phyloP scores from a whole-genome alignment of 2,329 filamentous ascomycete genomes.

The Trichoderma asperellum region DNA sequence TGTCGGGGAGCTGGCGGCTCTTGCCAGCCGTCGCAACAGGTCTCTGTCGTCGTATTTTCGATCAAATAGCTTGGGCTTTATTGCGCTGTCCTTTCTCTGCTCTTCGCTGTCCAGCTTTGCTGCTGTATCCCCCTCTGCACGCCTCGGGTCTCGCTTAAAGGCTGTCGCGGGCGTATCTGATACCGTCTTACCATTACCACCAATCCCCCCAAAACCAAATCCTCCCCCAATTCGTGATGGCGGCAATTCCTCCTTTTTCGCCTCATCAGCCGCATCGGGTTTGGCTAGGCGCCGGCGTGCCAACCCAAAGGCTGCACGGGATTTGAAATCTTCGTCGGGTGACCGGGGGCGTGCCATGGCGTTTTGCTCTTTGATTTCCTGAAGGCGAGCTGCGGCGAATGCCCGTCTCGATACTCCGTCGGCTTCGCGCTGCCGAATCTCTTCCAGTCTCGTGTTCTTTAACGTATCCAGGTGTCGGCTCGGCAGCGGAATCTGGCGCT shows the following conservation, averaged over 20 bases:
- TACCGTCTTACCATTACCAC: constrained; percentile 40
- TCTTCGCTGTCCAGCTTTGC: constrained; percentile 24
- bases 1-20: constrained; percentile 50
- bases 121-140: constrained; percentile 1
- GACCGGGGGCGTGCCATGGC: constrained; percentile 50
- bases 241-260: constrained; percentile 27
- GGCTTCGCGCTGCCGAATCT: constrained; percentile 51
- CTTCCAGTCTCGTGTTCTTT: constrained; percentile 54
- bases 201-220: constrained; percentile 32
- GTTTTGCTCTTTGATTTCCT: constrained; percentile 58
- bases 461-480: constrained; percentile 38
- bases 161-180: constrained; percentile 49
- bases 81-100: neutral
- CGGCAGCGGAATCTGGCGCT: constrained; percentile 40
- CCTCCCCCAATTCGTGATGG: constrained; percentile 34
- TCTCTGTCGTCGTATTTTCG: constrained; percentile 52
- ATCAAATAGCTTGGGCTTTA: neutral
- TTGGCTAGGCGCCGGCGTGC: constrained; percentile 10
- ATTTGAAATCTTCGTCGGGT: constrained; percentile 43
- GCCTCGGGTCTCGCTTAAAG: constrained; percentile 39
- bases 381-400: constrained; percentile 54
- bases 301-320: constrained; percentile 30
- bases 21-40: constrained; percentile 53
- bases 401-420: constrained; percentile 51
- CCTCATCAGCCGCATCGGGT: constrained; percentile 4